phyloP scores from a whole-genome alignment of 2,329 filamentous ascomycete genomes.

The Penicillium sp. region DNA sequence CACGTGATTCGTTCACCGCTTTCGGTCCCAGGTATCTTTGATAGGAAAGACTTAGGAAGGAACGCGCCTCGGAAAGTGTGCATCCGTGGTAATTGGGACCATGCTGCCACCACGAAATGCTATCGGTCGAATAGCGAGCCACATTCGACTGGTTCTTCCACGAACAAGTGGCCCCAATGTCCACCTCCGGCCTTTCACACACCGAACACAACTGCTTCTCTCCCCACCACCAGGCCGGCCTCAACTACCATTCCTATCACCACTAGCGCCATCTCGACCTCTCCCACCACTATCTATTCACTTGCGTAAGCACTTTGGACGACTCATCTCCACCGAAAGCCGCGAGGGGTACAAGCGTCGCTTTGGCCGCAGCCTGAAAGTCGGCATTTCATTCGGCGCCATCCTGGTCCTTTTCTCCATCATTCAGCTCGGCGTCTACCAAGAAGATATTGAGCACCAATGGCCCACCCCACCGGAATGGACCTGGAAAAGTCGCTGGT shows the following conservation, averaged over 20 bases:
- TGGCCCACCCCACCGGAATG: constrained; percentile 85
- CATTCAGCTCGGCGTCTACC: constrained; percentile 65
- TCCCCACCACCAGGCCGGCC: constrained; percentile 55
- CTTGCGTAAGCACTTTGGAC: constrained; percentile 57
- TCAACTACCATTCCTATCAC: constrained; percentile 66
- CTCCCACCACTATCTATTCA: constrained; percentile 56
- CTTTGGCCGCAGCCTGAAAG: constrained; percentile 65
- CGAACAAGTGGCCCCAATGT: background rate
- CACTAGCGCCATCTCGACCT: constrained; percentile 48
- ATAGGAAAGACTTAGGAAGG: background rate
- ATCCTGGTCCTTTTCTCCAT: constrained; percentile 61
- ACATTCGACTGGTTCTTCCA: background rate
- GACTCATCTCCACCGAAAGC: constrained; percentile 78
- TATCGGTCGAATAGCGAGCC: constrained; percentile 1
- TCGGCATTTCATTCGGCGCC: constrained; percentile 71
- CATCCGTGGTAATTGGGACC: background rate
- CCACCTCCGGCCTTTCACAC: constrained; percentile 56
- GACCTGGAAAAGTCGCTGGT: constrained; percentile 68
- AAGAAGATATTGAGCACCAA: constrained; percentile 72
- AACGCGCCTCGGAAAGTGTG: background rate
- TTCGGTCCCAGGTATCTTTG: background rate
- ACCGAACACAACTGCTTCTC: constrained; percentile 56
- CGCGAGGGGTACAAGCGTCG: constrained; percentile 49
- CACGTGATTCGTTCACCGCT: background rate
- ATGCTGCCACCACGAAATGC: background rate